A percentile compares a stretch with the other conserved stretches of the same genome.
Evolutionary conservation across 2,329 filamentous ascomycete genomes (phyloP).

Genomic region (Colletotrichum musicola): DNA sequence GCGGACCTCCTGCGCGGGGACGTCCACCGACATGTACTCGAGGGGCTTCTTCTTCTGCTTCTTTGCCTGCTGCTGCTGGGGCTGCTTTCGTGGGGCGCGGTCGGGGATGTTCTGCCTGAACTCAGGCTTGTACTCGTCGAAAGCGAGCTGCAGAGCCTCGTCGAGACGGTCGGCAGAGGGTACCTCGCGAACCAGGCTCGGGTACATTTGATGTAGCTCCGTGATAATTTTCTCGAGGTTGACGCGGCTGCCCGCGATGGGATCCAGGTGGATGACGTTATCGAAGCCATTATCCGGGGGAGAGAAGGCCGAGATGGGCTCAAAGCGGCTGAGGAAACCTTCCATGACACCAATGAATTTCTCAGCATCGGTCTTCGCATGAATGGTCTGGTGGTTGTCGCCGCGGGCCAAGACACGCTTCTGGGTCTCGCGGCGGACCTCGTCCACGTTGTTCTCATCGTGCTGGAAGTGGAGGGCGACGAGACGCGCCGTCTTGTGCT

Average conservation of each 20-base stretch:
- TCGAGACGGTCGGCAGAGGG: conserved; percentile 83
- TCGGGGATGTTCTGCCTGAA: conserved; percentile 81
- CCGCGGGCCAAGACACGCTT: conserved; percentile 86
- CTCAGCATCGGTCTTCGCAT: conserved; percentile 77
- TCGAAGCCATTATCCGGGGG: conserved; percentile 88
- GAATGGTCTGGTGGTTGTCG: conserved; percentile 98
- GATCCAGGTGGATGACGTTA: conserved; percentile 85
- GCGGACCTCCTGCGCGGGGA: conserved; percentile 58
- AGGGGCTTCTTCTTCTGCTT: conserved; percentile 61
- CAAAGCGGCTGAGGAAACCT: conserved; percentile 88
- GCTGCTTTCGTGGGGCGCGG: conserved; percentile 57
- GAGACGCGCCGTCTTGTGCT: conserved; percentile 74
- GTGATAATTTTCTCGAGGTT: conserved; percentile 87
- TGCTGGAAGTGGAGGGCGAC: conserved; percentile 93
- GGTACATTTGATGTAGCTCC: conserved; percentile 81
- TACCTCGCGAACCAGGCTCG: conserved; percentile 77
- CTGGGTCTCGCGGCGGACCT: conserved; percentile 80
- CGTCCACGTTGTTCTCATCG: conserved; percentile 78
- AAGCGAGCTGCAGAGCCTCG: conserved; percentile 79
- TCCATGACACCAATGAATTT: conserved; percentile 96
- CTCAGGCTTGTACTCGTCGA: conserved; percentile 82
- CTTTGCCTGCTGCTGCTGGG: conserved; percentile 47
- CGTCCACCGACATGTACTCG: conserved; percentile 69
- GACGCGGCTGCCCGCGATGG: conserved; percentile 79
- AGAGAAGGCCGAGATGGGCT: conserved; percentile 75